These are phyloP conservation scores for Pseudogymnoascus pannorum DNA, from an alignment of 2,329 filamentous ascomycete genomes.

Conservation along the genomic window DNA sequence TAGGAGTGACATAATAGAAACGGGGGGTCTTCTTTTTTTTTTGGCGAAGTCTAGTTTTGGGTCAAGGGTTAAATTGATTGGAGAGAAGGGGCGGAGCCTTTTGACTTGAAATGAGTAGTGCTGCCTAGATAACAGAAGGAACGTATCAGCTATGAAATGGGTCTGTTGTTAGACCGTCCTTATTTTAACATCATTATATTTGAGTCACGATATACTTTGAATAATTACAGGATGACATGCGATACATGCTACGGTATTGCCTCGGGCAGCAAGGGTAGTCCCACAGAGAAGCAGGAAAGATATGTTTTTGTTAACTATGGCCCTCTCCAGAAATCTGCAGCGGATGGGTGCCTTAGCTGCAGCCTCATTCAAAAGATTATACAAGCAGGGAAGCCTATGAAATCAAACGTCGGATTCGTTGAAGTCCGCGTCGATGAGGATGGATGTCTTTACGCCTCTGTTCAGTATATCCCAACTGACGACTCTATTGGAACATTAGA, in stretches of 20 bases:
- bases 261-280: background rate
- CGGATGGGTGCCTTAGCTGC: background rate
- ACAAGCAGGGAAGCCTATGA: background rate
- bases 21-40: too few species aligned
- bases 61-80: background rate
- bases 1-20: too few species aligned
- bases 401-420: background rate
- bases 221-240: background rate
- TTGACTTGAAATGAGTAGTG: background rate
- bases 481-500: background rate
- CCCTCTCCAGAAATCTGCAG: background rate
- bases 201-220: background rate
- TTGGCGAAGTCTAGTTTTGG: background rate
- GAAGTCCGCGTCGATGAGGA: background rate
- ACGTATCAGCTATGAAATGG: background rate
- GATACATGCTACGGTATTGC: background rate
- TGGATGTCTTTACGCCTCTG: background rate
- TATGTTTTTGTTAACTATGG: background rate
- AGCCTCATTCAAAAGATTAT: background rate
- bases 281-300: background rate
- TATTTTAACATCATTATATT: background rate
- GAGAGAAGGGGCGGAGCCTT: background rate
- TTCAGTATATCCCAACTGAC: background rate
- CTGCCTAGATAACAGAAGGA: background rate
- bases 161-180: background rate